Evolutionary conservation across 2,329 filamentous ascomycete species (phyloP).

Genomic region (Colletotrichum destructivum): DNA sequence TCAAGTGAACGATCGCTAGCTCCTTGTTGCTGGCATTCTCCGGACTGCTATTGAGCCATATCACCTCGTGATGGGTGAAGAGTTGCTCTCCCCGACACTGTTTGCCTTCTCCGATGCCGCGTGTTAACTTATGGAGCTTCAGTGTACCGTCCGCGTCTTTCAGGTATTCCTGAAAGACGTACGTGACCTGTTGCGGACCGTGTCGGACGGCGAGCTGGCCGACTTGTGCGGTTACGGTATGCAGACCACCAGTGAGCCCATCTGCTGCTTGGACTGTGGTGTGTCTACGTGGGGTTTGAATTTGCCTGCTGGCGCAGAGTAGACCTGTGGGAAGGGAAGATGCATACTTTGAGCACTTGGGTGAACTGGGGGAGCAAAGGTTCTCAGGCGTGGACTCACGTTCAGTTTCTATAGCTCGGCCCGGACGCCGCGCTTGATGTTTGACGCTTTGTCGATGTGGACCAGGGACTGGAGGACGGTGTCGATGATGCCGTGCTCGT

Average conservation of each 20-base stretch:
- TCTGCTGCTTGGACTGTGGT: slow-evolving; percentile 62
- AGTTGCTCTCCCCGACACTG: background rate
- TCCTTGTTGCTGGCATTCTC: background rate
- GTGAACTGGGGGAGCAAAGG: background rate
- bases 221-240: slow-evolving; percentile 56
- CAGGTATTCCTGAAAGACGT: slow-evolving; percentile 66
- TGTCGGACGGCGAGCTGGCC: slow-evolving; percentile 62
- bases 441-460: slow-evolving; percentile 40
- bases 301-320: slow-evolving; percentile 63
- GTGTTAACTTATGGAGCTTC: too few species aligned
- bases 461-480: slow-evolving; percentile 62
- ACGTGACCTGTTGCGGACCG: slow-evolving; percentile 51
- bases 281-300: slow-evolving; percentile 69
- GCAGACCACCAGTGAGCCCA: slow-evolving; percentile 69
- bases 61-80: background rate
- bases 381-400: slow-evolving; percentile 48
- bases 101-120: background rate
- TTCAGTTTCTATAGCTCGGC: slow-evolving; percentile 73
- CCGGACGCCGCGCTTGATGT: slow-evolving; percentile 54
- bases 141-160: slow-evolving; percentile 55
- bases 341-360: background rate
- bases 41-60: background rate
- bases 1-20: background rate
- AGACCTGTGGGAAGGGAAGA: slow-evolving; percentile 54
- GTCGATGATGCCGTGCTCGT: slow-evolving; percentile 66